Evolutionary conservation across 2,329 filamentous ascomycete species (phyloP), one percentile per base, ranked within the genome.

Genomic region (Trichoderma semiorbis): DNA sequence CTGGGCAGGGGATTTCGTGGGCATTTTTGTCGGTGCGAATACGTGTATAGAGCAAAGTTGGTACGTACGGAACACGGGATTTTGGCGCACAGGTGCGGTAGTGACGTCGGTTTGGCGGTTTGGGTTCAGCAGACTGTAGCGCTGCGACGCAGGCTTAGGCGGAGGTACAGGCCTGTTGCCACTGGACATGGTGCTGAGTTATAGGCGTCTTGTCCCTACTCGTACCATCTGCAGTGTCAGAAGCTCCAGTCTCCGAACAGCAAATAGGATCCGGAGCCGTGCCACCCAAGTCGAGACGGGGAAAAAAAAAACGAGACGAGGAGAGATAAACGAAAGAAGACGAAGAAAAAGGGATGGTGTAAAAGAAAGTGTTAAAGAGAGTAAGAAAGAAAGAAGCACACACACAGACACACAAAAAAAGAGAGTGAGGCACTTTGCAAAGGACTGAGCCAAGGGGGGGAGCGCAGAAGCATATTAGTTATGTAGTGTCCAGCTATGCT

Each of bases 1-100:
- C 26, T 47, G 39, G 34, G 26, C 36, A 58, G 43, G 28, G 30
- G 18, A 55, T n/a, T 28, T 36, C 34, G n/a, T n/a, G 34, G 53
- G 72, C 65, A 60, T n/a, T 10, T 18, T 68, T n/a, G 43, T 47
- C 43, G 18, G 32, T 34, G 32, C 32, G n/a, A 60, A 53, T 36
- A 69, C 39, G 36, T 50, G 28, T 34, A 58, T 58, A 69, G 43
- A 36, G 30, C 30, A 69, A 71, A 69, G 70, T 34, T 5, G 32
- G 58, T 70, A 78, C 85, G 81, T 82, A 88, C 86, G 86, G 78
- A 88, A 88, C 67, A 85, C 86, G 73, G 85, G 84, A 77, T 57
- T 82, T 81, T 76, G 85, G 84, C 57, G 84, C 79, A 4, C 66
- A 62, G 66, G 65, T 2, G 57, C 57, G 30, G 68, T 61, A 24